Evolutionary conservation across 371 early-diverging fungal genomes (phyloP), one percentile per base, ranked within the genome.

Genomic region (Apophysomyces ossiformis): DNA sequence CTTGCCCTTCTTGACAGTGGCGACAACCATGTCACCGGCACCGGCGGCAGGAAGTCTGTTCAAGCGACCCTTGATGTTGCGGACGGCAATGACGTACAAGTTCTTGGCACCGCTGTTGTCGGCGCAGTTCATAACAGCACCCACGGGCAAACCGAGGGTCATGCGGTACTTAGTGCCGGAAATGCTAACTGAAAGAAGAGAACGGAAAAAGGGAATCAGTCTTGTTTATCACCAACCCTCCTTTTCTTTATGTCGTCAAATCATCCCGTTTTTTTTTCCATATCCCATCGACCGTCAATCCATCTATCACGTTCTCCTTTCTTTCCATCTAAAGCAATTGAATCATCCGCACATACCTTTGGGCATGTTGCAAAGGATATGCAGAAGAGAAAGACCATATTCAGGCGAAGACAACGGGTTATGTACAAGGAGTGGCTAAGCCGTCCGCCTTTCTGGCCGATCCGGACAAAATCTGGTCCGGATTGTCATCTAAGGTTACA

Each of bases 101-200:
- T 99, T 97, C 94, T 99, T 99, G 81, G 99, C 99, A 62, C 99
- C 99, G 80, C 97, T 96, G 94, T 99, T 99, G 85, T 99, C 99
- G 65, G 99, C 99, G 85, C 99, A 99, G 90, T 97, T 99, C 90
- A 99, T 96, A 72, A 98, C 94, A 60, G 99, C 98, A 78, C 98
- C 99, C 71, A 99, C 98, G 71, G 99, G 99, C 70, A 99, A 90
- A 94, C 98, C 99, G 73, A 98, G 93, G 75, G 99, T 96, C 97
- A 99, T 97, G 79, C 96, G 93, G 91, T 95, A 96, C 85, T 98
- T 98, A 86, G 91, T 95, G 74, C 97, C 97, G 75, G 93, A 86
- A 85, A 90, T 87, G 80, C 87, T 87, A 77, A 82, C 78, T 82
- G 67, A 26, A 59, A 45, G 21, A 46, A 58, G 12, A 39, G 2